Evolutionary conservation across 2,329 filamentous ascomycete genomes (phyloP).

Genomic region (Aspergillus vadensis): DNA sequence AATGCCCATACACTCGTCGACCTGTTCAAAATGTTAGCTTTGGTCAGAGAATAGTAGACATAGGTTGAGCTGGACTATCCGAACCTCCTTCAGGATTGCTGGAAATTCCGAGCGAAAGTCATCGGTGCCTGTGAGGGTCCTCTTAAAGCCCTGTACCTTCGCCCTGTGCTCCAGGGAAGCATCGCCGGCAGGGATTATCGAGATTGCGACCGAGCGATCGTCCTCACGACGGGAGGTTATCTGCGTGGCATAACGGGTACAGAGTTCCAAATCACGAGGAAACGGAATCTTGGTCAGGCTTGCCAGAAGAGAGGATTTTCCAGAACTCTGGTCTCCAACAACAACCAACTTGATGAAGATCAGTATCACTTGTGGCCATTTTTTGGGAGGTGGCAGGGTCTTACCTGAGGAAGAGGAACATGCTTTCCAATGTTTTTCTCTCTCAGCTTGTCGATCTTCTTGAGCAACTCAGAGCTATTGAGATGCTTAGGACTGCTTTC

Average conservation of each 20-base stretch:
- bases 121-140: background rate
- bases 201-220: background rate
- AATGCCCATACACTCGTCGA: conserved; percentile 29
- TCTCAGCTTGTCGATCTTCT: conserved; percentile 39
- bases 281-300: conserved; percentile 34
- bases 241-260: conserved; percentile 51
- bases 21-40: conserved; percentile 16
- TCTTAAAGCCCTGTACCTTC: conserved; percentile 28
- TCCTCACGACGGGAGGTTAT: conserved; percentile 46
- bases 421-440: conserved; percentile 34
- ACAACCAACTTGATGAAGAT: conserved; percentile 36
- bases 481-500: background rate
- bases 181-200: conserved; percentile 40
- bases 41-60: background rate
- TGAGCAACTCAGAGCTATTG: conserved; percentile 18
- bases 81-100: conserved; percentile 31
- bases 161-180: conserved; percentile 19
- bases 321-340: conserved; percentile 45
- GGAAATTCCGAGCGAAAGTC: conserved; percentile 25
- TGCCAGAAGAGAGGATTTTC: conserved; percentile 39
- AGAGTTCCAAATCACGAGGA: conserved; percentile 40
- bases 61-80: background rate
- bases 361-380: background rate
- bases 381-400: background rate
- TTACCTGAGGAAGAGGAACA: conserved; percentile 27